A percentile compares a stretch with the other conserved stretches of the same genome.
phyloP scores from a whole-genome alignment of 2,329 filamentous ascomycete species.

The Phialophora chinensis region DNA sequence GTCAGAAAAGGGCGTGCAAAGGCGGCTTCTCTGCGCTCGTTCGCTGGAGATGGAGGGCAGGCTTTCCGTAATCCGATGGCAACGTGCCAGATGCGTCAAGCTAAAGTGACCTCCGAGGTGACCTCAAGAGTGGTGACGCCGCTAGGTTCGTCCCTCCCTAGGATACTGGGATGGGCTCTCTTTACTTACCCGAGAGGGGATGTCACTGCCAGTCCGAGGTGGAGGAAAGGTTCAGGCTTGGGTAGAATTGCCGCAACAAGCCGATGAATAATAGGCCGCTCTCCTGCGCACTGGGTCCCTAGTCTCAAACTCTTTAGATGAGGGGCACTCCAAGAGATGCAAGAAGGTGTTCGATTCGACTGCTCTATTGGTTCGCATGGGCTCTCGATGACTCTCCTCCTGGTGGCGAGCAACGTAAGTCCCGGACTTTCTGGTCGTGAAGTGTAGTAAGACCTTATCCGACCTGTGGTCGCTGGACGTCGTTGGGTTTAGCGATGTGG shows the following conservation, averaged over 20 bases:
- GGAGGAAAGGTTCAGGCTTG: not conserved
- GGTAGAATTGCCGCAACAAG: constrained; percentile 25
- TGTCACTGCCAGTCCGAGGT: constrained; percentile 7
- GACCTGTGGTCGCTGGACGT: not conserved
- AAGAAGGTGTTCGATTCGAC: constrained; percentile 16
- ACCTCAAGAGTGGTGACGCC: constrained; percentile 29
- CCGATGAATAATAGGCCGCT: constrained; percentile 26
- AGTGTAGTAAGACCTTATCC: constrained; percentile 11
- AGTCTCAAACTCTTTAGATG: constrained; percentile 23
- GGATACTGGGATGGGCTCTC: constrained; percentile 15
- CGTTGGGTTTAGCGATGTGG: constrained; percentile 6
- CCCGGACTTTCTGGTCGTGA: constrained; percentile 2
- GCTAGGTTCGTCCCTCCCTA: constrained; percentile 36
- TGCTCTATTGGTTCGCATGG: constrained; percentile 34
- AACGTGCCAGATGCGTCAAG: constrained; percentile 27
- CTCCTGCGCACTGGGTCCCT: constrained; percentile 9
- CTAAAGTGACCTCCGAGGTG: constrained; percentile 28
- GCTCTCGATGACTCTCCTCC: constrained; percentile 23
- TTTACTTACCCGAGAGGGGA: constrained; percentile 1
- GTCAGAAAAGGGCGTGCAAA: constrained; percentile 9
- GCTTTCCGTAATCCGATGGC: constrained; percentile 13
- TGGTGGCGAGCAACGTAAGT: constrained; percentile 21
- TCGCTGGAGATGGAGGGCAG: constrained; percentile 13
- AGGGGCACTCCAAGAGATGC: constrained; percentile 20
- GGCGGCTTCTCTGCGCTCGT: constrained; percentile 3